Evolutionary conservation across 169 alveolate species (phyloP).

Genomic region (Plasmodium coatneyi): DNA sequence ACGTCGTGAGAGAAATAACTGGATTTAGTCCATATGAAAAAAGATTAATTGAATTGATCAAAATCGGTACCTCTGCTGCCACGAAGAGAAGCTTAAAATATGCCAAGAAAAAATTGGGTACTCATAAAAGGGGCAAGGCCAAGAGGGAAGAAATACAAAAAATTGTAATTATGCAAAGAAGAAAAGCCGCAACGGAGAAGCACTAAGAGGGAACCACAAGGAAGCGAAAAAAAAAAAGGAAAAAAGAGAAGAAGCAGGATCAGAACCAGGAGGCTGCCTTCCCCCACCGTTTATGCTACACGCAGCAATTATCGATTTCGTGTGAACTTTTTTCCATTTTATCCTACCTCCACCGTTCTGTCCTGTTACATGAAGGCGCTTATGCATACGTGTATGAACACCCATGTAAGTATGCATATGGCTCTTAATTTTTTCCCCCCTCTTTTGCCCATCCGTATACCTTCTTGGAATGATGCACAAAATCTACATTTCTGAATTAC

Average conservation of each 20-base stretch:
- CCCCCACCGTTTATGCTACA: background rate
- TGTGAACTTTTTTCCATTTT: background rate
- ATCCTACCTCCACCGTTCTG: background rate
- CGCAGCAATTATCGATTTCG: background rate
- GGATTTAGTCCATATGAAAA: constrained; percentile 99
- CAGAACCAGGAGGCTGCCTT: background rate
- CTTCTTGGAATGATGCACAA: background rate
- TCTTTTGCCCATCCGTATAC: background rate
- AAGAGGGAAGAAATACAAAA: constrained; percentile 95
- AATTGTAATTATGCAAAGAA: constrained; percentile 92
- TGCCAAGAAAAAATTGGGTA: constrained; percentile 99
- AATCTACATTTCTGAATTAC: background rate
- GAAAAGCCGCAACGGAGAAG: constrained; percentile 80
- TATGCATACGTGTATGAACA: background rate
- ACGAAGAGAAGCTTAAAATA: constrained; percentile 98
- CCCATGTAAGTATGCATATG: background rate
- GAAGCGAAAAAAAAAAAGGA: background rate
- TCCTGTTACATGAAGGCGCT: background rate
- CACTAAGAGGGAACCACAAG: constrained; percentile 3
- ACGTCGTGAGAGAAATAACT: constrained; percentile 96
- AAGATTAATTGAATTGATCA: constrained; percentile 97
- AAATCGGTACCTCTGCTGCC: constrained; percentile 97
- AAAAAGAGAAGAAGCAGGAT: background rate
- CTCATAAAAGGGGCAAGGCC: constrained; percentile 98
- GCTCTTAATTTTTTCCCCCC: background rate